phyloP scores from a whole-genome alignment of 73 alveolate genomes.

The Paramecium tetraurelia region DNA sequence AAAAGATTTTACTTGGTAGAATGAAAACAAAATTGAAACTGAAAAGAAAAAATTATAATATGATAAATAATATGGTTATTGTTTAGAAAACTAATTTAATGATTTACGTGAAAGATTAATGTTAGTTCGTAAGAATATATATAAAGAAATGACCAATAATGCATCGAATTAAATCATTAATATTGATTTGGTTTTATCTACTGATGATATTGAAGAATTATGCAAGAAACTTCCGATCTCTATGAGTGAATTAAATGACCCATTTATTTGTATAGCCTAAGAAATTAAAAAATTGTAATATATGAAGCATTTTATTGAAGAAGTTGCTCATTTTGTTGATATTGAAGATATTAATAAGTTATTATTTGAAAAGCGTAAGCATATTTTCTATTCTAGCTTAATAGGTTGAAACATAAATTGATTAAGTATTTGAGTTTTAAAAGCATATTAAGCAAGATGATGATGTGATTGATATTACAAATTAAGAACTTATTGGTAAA shows the following conservation, averaged over 20 bases:
- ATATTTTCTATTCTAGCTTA: neutral
- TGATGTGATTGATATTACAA: neutral
- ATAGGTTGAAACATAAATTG: neutral
- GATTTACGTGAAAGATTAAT: constrained; percentile 22
- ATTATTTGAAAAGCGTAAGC: neutral
- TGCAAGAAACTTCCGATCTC: neutral
- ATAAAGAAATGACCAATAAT: neutral
- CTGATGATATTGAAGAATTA: neutral
- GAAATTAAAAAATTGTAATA: neutral
- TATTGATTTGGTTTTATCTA: neutral
- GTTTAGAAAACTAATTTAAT: neutral
- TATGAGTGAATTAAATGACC: neutral
- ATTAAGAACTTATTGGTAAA: neutral
- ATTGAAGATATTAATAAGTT: neutral
- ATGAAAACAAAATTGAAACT: neutral
- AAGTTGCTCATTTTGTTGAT: constrained; percentile 11
- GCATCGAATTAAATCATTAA: neutral
- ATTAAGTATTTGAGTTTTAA: neutral
- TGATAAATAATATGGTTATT: constrained; percentile 26
- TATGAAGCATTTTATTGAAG: neutral
- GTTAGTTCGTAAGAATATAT: neutral
- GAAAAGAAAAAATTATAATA: neutral
- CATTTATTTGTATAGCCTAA: neutral
- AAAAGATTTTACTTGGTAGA: neutral
- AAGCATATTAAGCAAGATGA: neutral